These are phyloP conservation scores for Singerocomus inundabilis DNA, from an alignment of 1,284 basidiomycete genomes.

Conservation along the genomic window DNA sequence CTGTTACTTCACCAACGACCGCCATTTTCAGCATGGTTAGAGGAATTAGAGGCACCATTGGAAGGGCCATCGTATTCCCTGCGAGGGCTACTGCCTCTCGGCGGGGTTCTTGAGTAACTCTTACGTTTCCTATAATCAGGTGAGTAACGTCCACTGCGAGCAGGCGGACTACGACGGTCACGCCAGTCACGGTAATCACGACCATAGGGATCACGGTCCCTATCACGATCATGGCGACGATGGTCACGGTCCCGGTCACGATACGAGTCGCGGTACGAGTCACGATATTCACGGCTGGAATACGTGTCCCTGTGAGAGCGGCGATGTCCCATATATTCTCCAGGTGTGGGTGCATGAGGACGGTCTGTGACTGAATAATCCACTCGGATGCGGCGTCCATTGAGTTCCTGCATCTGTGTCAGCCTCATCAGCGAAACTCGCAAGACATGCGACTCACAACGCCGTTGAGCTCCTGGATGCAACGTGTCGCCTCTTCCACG, in stretches of 20 bases:
- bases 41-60: constrained; percentile 33
- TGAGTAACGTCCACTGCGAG: constrained; percentile 62
- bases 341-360: constrained; percentile 94
- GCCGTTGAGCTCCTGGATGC: constrained; percentile 91
- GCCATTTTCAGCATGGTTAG: constrained; percentile 35
- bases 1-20: constrained; percentile 47
- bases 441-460: constrained; percentile 55
- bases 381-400: constrained; percentile 94
- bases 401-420: constrained; percentile 65
- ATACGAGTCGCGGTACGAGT: constrained; percentile 51
- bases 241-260: constrained; percentile 51
- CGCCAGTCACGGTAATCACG: constrained; percentile 58
- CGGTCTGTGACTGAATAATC: constrained; percentile 95
- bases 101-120: constrained; percentile 77
- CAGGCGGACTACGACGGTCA: constrained; percentile 66
- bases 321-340: constrained; percentile 95
- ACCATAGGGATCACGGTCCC: constrained; percentile 57
- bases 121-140: constrained; percentile 71
- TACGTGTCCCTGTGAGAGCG: constrained; percentile 61
- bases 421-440: constrained; percentile 11
- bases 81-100: constrained; percentile 70
- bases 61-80: constrained; percentile 50
- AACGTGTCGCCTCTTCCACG: constrained; percentile 83
- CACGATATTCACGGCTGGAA: constrained; percentile 42
- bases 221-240: constrained; percentile 50